Evolutionary conservation across 495 filamentous ascomycete genomes (phyloP).

Genomic region (Aspergillus hancockii): DNA sequence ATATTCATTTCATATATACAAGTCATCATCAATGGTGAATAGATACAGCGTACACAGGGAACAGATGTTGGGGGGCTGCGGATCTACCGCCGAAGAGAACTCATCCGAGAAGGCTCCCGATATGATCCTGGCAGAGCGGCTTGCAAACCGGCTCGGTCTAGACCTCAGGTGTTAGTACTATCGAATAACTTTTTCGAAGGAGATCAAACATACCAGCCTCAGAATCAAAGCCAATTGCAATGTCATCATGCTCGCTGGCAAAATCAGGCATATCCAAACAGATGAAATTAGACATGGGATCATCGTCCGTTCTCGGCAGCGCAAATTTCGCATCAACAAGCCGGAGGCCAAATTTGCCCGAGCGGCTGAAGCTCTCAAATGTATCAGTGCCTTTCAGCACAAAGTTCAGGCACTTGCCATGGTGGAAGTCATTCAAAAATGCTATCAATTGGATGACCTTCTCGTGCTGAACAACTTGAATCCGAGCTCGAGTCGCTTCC

Average conservation of each 20-base stretch:
- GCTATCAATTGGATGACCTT: conserved; percentile 72
- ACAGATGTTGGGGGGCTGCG: not conserved
- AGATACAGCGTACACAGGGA: not conserved
- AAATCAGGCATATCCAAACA: conserved; percentile 85
- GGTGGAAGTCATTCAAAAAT: conserved; percentile 77
- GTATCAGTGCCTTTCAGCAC: conserved; percentile 76
- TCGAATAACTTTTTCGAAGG: not conserved
- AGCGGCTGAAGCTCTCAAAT: conserved; percentile 69
- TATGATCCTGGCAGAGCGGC: conserved; percentile 48
- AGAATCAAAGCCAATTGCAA: conserved; percentile 77
- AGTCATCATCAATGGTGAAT: not conserved
- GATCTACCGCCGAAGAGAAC: conserved; percentile 47
- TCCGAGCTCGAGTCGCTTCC: conserved; percentile 71
- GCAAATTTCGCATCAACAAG: conserved; percentile 91
- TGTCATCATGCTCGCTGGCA: conserved; percentile 87
- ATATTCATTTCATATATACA: conserved; percentile 12
- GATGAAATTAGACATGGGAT: conserved; percentile 65
- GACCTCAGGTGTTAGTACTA: conserved; percentile 10
- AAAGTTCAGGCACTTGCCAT: conserved; percentile 86
- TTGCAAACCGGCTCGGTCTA: conserved; percentile 51
- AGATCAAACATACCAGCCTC: conserved; percentile 63
- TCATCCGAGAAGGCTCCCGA: conserved; percentile 49
- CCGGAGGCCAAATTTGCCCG: conserved; percentile 66
- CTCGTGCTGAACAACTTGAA: conserved; percentile 77
- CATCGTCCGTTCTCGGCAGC: conserved; percentile 63